phyloP scores from a whole-genome alignment of 371 early-diverging fungal genomes.

The Mortierella sp. region DNA sequence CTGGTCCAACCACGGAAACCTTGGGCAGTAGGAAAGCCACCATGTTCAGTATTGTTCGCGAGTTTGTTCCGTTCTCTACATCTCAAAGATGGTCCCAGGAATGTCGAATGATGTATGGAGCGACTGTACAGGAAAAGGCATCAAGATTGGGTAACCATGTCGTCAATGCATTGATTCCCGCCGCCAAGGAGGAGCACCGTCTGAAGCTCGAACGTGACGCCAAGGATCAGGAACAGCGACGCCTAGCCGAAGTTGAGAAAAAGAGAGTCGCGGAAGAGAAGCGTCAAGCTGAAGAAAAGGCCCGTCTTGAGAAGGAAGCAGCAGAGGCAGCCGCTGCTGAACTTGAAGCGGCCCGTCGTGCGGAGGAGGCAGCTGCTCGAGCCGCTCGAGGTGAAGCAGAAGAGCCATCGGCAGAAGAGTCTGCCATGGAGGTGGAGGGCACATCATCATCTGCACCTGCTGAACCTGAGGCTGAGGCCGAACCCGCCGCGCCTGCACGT shows the following conservation, averaged over 20 bases:
- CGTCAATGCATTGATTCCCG: conserved; percentile 79
- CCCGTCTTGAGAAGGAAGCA: conserved; percentile 10
- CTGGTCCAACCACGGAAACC: conserved; percentile 19
- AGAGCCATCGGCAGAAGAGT: conserved; percentile 37
- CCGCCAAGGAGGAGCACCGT: conserved; percentile 72
- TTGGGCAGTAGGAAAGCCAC: conserved; percentile 32
- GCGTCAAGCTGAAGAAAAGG: conserved; percentile 61
- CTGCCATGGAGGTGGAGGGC: conserved; percentile 59
- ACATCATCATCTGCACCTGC: conserved; percentile 8
- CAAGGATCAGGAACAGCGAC: conserved; percentile 67
- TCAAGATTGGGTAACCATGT: conserved; percentile 68
- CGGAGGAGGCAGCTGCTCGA: conserved; percentile 38
- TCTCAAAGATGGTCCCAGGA: conserved; percentile 92
- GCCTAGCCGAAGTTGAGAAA: conserved; percentile 63
- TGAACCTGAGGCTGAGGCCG: conserved; percentile 46
- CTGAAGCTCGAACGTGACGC: conserved; percentile 55
- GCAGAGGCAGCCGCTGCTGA: conserved; percentile 42
- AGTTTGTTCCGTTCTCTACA: conserved; percentile 79
- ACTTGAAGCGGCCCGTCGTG: conserved; percentile 21
- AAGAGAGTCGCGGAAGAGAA: conserved; percentile 61
- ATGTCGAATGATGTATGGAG: conserved; percentile 83
- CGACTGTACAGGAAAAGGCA: conserved; percentile 66
- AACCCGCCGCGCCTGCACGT: conserved; percentile 48
- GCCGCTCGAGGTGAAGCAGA: conserved; percentile 52
- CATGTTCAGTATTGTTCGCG: conserved; percentile 67